Base-by-base conservation (phyloP, 2,329 filamentous ascomycete genomes). In the Aspergillus flavus region DNA sequence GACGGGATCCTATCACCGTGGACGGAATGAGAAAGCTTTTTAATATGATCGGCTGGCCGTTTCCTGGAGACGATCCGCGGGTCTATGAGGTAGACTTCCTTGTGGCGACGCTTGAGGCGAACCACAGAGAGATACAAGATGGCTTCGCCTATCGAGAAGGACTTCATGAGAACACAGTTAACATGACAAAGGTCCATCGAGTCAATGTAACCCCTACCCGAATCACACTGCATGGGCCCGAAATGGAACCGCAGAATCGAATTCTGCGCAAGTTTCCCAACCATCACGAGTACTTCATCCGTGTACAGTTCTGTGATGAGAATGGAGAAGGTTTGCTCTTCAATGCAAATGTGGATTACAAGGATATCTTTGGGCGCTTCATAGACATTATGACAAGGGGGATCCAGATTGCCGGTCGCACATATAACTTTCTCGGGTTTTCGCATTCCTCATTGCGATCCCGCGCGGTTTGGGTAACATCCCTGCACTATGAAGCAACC, bases 361-460 rank as follows among this genome's bases (percentile, higher is more conserved):
- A 68, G 23, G 57, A 66, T 6, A 64, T 75, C 4, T 70, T 70
- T 43, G 68, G 73, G 0, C 85, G 89, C 0, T 94, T 93, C 75
- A 85, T 85, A 58, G 65, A 72, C 0, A 78, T 92, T 0, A 80
- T 95, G 10, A 74, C 79, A 2, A 71, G 81, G 0, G 88, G 88
- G 0, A 86, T 96, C 32, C 71, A 78, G 0, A 86, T 94, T 59
- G 90, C 85, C 3, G 90, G 87, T 0, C 81, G 87, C 14, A 72
- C 76, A 0, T 93, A 87, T 70, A 76, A 78, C 0, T 94, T 94
- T 70, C 81, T 94, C 0, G 91, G 91, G 0, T 94, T 93, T 74
- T 93, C 91, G 0, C 89, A 94, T 74, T 94, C 91, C 0, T 93
- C 91, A 0, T 82, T 94, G 4, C 84, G 91, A 14, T 83, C 87